phyloP scores from a whole-genome alignment of 352 stramenopile species.

The Phytophthora constricta region DNA sequence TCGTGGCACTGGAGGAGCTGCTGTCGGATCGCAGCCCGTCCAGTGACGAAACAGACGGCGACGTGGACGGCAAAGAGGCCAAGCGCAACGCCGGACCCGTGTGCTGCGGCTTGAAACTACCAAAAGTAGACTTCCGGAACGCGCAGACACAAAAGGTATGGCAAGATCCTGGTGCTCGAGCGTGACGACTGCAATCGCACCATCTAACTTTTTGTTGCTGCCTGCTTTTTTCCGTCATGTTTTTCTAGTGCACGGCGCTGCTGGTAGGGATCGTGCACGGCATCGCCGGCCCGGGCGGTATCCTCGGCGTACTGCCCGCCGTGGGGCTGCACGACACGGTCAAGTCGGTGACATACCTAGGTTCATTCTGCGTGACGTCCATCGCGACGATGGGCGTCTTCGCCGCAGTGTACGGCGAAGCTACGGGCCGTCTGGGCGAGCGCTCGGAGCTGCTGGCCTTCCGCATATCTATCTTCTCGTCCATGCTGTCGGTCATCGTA shows the following conservation, averaged over 20 bases:
- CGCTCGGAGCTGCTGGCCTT: conserved; percentile 81
- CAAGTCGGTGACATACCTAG: conserved; percentile 88
- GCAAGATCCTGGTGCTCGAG: conserved; percentile 2
- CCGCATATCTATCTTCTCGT: conserved; percentile 83
- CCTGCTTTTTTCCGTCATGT: no score
- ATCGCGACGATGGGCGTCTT: conserved; percentile 93
- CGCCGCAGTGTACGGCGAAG: conserved; percentile 84
- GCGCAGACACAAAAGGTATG: conserved; percentile 81
- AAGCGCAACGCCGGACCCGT: conserved; percentile 30
- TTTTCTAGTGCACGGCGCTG: conserved; percentile 72
- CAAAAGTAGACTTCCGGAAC: conserved; percentile 70
- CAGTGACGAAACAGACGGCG: conserved; percentile 27
- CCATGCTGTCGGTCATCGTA: conserved; percentile 85
- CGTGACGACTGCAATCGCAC: neutral
- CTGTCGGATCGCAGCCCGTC: conserved; percentile 36
- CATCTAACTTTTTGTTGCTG: conserved; percentile 13
- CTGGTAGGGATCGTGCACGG: conserved; percentile 91
- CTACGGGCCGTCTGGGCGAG: conserved; percentile 67
- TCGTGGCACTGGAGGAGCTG: conserved; percentile 58
- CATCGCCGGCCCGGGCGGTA: conserved; percentile 79
- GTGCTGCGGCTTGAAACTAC: conserved; percentile 55
- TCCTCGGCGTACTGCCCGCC: conserved; percentile 90
- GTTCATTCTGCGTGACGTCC: conserved; percentile 88
- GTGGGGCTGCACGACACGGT: conserved; percentile 85
- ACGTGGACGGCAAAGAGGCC: conserved; percentile 24